phyloP scores from a whole-genome alignment of 208 protist species.

The Tritrichomonas musculus region DNA sequence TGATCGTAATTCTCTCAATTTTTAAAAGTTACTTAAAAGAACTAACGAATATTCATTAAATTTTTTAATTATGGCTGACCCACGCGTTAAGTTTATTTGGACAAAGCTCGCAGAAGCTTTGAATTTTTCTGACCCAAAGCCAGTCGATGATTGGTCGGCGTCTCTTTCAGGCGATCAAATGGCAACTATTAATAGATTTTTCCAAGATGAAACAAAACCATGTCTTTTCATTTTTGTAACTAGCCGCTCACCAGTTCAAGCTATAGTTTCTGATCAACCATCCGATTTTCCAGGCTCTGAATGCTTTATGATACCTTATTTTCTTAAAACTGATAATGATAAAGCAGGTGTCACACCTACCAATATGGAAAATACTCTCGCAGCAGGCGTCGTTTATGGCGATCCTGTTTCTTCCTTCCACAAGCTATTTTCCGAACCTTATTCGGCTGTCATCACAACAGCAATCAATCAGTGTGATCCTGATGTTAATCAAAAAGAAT shows the following conservation, averaged over 20 bases:
- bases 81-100: neutral
- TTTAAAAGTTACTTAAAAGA: too few species aligned
- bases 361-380: neutral
- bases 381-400: neutral
- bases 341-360: neutral
- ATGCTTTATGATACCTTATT: neutral
- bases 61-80: neutral
- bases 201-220: neutral
- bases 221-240: constrained; percentile 11
- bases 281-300: neutral
- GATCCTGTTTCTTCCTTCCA: constrained; percentile 18
- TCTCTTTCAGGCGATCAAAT: neutral
- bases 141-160: neutral
- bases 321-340: neutral
- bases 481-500: neutral
- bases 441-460: neutral
- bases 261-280: neutral
- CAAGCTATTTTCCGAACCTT: neutral
- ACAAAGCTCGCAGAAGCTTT: neutral
- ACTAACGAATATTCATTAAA: too few species aligned
- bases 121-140: neutral
- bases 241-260: neutral
- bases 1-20: too few species aligned
- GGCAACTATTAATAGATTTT: neutral
- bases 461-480: neutral